Evolutionary conservation across 805 yeast genomes (phyloP), one percentile per base, ranked within the genome.

Genomic region (Kuraishia ogatae): DNA sequence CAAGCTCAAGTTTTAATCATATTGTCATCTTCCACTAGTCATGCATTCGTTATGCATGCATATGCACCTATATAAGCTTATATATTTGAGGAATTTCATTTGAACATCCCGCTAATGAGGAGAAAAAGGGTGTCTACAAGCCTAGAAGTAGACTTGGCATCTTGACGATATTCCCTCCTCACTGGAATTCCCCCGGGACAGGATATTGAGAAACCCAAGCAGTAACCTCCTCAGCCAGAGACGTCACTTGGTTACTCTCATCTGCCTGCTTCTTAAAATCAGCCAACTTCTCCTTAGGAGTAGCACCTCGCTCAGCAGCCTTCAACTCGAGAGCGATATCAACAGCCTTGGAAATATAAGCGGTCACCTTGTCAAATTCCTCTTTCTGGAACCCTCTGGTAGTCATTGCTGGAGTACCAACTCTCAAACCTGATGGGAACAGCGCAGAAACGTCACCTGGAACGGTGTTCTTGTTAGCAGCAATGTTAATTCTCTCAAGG

Each of bases 381-480:
- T 74, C 79, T 58, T 78, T 80, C 54, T 82, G 82, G 67, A 93
- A 86, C 51, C 97, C 97, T 77, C 99, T 85, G 54, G 97, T 90
- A 55, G 97, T 87, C 98, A 93, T 93, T 51, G 98, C 98, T 57
- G 99, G 99, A 19, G 98, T 89, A 64, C 99, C 99, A 58, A 93
- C 87, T 78, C 99, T 87, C 61, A 93, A 77, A 64, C 99, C 99
- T 58, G 96, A 89, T 66, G 99, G 99, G 69, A 89, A 90, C 58
- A 93, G 79, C 39, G 99, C 99, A 50, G 97, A 89, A 72, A 84
- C 87, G 74, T 93, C 99, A 65, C 97, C 96, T 58, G 97, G 97
- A 61, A 93, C 88, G 53, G 98, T 87, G 80, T 93, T 93, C 75
- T 93, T 93, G 79, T 93, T 93, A 61, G 92, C 87, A 52, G 98